phyloP scores from a whole-genome alignment of 140 eudicot species.

The Oenanthe javanica region DNA sequence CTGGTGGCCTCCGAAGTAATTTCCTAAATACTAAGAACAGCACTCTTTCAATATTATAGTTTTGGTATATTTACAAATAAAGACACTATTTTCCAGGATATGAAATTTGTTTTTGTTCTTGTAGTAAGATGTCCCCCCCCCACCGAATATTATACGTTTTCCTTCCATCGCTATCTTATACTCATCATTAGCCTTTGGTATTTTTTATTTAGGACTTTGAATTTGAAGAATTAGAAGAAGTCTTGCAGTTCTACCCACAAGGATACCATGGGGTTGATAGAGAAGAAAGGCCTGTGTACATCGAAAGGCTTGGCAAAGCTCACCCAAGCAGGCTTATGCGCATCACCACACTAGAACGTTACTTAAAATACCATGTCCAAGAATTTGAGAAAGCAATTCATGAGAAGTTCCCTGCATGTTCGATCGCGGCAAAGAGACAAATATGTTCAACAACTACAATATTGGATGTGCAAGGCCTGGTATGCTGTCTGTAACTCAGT shows the following conservation, averaged over 20 bases:
- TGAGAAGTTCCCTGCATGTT: constrained; percentile 78
- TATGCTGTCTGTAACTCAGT: constrained; percentile 22
- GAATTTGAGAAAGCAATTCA: constrained; percentile 71
- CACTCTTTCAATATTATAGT: not conserved
- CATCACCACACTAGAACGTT: constrained; percentile 63
- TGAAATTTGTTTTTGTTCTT: not conserved
- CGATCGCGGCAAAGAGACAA: constrained; percentile 71
- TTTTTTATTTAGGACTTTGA: constrained; percentile 48
- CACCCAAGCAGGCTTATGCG: constrained; percentile 76
- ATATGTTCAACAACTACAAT: constrained; percentile 77
- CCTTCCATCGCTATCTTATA: not conserved
- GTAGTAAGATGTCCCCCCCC: not conserved
- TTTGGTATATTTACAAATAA: not conserved
- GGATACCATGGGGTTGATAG: constrained; percentile 92
- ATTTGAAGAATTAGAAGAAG: constrained; percentile 72
- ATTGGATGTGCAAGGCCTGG: constrained; percentile 87
- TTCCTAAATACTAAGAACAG: not conserved
- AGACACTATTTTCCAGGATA: not conserved
- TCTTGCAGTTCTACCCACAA: constrained; percentile 71
- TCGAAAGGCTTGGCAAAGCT: constrained; percentile 80
- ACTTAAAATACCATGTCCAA: constrained; percentile 79
- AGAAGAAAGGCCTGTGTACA: constrained; percentile 80
- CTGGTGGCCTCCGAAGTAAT: not conserved
- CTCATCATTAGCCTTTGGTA: not conserved
- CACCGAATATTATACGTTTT: not conserved